phyloP scores from a whole-genome alignment of 2,329 filamentous ascomycete species.

The Fusarium sp. region DNA sequence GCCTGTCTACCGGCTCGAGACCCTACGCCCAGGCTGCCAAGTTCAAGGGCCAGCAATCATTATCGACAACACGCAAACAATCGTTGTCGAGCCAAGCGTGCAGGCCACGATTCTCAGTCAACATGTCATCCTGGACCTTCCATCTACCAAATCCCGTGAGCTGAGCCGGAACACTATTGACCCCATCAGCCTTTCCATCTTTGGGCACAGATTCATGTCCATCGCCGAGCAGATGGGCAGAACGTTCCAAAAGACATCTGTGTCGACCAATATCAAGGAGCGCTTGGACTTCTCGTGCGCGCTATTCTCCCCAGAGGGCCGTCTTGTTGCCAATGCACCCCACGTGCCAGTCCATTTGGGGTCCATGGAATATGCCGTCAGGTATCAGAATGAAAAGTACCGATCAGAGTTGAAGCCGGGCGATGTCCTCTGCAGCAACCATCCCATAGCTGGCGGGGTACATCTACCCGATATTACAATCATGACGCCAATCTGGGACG shows the following conservation, averaged over 20 bases:
- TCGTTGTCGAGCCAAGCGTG: background rate
- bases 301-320: conserved; percentile 48
- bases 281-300: conserved; percentile 60
- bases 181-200: conserved; percentile 68
- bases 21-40: background rate
- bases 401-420: conserved; percentile 10
- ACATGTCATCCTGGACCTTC: conserved; percentile 46
- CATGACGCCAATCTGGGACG: background rate
- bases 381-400: conserved; percentile 14
- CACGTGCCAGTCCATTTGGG: conserved; percentile 25
- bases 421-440: conserved; percentile 23
- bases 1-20: background rate
- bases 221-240: conserved; percentile 72
- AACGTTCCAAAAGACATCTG: conserved; percentile 68
- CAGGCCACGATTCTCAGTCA: conserved; percentile 34
- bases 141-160: conserved; percentile 10
- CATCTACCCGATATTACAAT: background rate
- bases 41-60: background rate
- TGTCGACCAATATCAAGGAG: conserved; percentile 64
- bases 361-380: conserved; percentile 21
- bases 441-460: background rate
- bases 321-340: conserved; percentile 23
- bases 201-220: conserved; percentile 70
- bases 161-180: conserved; percentile 35
- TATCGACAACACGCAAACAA: background rate